phyloP scores from a whole-genome alignment of 176 grass and related monocot genomes.

The Hsuehochloa calcarea region DNA sequence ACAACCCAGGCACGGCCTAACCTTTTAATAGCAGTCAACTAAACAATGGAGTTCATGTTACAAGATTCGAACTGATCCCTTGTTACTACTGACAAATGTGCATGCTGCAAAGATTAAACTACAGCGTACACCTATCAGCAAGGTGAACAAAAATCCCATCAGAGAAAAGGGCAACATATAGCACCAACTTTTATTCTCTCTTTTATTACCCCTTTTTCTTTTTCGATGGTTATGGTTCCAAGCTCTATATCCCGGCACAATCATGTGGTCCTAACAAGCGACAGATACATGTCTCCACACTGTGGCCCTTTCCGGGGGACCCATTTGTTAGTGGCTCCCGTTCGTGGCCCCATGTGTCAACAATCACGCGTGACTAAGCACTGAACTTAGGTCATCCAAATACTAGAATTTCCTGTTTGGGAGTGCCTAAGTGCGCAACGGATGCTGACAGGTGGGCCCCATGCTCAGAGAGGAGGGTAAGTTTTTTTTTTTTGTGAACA shows the following conservation, averaged over 20 bases:
- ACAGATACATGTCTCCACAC: background rate
- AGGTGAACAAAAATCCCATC: background rate
- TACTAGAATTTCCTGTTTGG: too few relatives aligned
- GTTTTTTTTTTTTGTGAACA: background rate
- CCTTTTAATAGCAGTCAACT: background rate
- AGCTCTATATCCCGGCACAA: conserved; percentile 25
- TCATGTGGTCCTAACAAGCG: conserved; percentile 31
- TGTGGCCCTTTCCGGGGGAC: background rate
- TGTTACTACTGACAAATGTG: background rate
- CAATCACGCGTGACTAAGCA: background rate
- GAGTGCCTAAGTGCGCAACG: background rate
- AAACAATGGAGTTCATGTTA: conserved; percentile 31
- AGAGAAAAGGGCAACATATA: background rate
- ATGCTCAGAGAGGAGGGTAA: background rate
- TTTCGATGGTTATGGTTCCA: conserved; percentile 27
- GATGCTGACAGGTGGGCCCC: conserved; percentile 3
- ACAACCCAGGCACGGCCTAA: background rate
- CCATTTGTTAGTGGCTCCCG: background rate
- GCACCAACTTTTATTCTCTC: background rate
- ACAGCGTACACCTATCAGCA: background rate
- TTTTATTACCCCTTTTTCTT: background rate
- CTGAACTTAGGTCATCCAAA: background rate
- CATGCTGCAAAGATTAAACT: background rate
- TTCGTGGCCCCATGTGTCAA: background rate
- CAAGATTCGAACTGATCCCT: conserved; percentile 24